Percentiles rank a stretch among this genome's conserved stretches.
phyloP scores from a whole-genome alignment of 1,284 basidiomycete genomes.

The Boletus smithii region DNA sequence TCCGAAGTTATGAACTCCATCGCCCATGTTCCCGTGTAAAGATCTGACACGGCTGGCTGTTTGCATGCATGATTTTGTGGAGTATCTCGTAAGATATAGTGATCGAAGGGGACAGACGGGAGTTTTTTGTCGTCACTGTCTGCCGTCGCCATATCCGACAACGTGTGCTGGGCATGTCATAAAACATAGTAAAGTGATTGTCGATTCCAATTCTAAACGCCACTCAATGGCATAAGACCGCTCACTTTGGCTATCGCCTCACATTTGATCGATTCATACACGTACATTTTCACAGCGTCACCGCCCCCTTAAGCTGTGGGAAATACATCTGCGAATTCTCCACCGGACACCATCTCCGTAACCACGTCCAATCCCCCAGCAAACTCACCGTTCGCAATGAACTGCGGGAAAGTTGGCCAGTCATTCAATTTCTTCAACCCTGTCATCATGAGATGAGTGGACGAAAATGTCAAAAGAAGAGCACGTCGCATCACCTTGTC shows the following conservation, averaged over 20 bases:
- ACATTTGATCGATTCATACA: slow-evolving; percentile 2
- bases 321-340: slow-evolving; percentile 43
- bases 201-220: no score
- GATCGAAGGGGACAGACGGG: no score
- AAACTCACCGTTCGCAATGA: slow-evolving; percentile 92
- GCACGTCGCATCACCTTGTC: slow-evolving; percentile 44
- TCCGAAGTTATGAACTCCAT: no score
- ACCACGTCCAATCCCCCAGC: slow-evolving; percentile 95
- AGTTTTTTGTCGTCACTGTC: no score
- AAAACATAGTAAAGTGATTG: no score
- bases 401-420: slow-evolving; percentile 97
- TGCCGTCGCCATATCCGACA: neutral
- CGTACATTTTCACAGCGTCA: neutral
- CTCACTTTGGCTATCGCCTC: neutral
- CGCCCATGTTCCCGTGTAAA: no score
- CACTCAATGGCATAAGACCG: neutral
- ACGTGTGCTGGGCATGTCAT: slow-evolving; percentile 15
- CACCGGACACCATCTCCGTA: slow-evolving; percentile 50
- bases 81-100: no score
- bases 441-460: slow-evolving; percentile 56
- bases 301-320: neutral
- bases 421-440: slow-evolving; percentile 67
- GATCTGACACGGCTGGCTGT: no score
- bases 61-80: no score
- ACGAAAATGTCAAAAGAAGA: slow-evolving; percentile 16